phyloP scores from a whole-genome alignment of 108 stramenopile species.

The Discostella pseudostelligera region DNA sequence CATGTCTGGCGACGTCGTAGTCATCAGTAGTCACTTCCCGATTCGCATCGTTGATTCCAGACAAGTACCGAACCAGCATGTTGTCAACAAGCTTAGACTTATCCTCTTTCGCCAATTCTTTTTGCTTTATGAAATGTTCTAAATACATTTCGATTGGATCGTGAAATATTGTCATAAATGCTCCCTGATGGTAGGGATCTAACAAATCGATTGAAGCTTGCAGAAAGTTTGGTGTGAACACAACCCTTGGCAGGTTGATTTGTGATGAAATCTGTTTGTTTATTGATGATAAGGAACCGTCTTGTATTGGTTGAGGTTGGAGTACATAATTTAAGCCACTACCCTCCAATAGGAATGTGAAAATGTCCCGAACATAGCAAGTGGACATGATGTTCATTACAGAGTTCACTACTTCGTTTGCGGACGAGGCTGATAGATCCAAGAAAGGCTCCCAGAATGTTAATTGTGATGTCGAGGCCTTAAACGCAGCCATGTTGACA shows the following conservation, averaged over 20 bases:
- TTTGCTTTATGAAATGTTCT: neutral
- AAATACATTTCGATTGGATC: constrained; percentile 17
- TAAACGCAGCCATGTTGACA: constrained; percentile 5
- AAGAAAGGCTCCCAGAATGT: constrained; percentile 18
- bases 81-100: neutral
- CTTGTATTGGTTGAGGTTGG: constrained; percentile 9
- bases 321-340: constrained; percentile 7
- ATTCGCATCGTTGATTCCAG: neutral
- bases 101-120: neutral
- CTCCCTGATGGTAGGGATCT: constrained; percentile 1
- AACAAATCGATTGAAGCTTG: constrained; percentile 10
- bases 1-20: constrained; percentile 11
- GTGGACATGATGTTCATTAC: constrained; percentile 10
- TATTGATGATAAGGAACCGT: neutral
- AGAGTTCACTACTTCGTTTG: neutral
- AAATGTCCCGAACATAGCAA: constrained; percentile 6
- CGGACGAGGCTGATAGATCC: neutral
- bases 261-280: neutral
- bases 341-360: constrained; percentile 4
- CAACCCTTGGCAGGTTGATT: constrained; percentile 1
- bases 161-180: constrained; percentile 6
- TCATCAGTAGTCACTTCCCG: constrained; percentile 8
- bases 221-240: constrained; percentile 14
- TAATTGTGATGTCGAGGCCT: constrained; percentile 1
- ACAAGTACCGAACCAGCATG: constrained; percentile 11